Evolutionary conservation across 2,329 filamentous ascomycete species (phyloP).

Genomic region (Paraconiothyrium brasiliense): DNA sequence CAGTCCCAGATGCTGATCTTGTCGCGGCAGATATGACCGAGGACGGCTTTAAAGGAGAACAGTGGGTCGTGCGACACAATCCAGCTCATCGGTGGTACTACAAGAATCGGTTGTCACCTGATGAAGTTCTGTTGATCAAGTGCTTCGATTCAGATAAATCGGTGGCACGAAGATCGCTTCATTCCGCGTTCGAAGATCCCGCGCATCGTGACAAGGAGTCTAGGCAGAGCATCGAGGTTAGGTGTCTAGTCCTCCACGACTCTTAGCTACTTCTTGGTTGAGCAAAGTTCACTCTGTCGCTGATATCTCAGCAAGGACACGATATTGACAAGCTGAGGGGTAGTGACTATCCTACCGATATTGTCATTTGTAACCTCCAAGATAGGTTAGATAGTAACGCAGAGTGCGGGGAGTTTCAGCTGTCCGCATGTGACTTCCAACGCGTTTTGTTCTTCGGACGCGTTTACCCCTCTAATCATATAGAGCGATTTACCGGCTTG

Average conservation of each 20-base stretch:
- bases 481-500: slow-evolving; percentile 14
- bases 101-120: slow-evolving; percentile 30
- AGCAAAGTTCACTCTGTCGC: slow-evolving; percentile 14
- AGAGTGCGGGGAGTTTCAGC: slow-evolving; percentile 20
- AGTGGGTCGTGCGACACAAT: slow-evolving; percentile 33
- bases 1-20: slow-evolving; percentile 36
- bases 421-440: slow-evolving; percentile 9
- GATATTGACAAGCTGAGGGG: slow-evolving; percentile 12
- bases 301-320: slow-evolving; percentile 10
- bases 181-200: slow-evolving; percentile 36
- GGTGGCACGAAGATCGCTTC: slow-evolving; percentile 32
- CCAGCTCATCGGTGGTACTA: slow-evolving; percentile 34
- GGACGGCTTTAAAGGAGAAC: slow-evolving; percentile 30
- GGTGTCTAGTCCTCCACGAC: slow-evolving; percentile 34
- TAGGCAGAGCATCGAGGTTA: slow-evolving; percentile 38
- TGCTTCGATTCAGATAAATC: slow-evolving; percentile 34
- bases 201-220: slow-evolving; percentile 23
- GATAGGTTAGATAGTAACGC: slow-evolving; percentile 16
- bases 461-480: slow-evolving; percentile 11
- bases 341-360: slow-evolving; percentile 13
- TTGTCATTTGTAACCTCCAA: slow-evolving; percentile 20
- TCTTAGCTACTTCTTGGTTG: slow-evolving; percentile 15
- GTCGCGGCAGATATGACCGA: slow-evolving; percentile 34
- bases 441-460: slow-evolving; percentile 3
- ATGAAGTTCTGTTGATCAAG: slow-evolving; percentile 39